Conservation (phyloP, 495 filamentous ascomycete species). For the Penicillium odoratum region DNA sequence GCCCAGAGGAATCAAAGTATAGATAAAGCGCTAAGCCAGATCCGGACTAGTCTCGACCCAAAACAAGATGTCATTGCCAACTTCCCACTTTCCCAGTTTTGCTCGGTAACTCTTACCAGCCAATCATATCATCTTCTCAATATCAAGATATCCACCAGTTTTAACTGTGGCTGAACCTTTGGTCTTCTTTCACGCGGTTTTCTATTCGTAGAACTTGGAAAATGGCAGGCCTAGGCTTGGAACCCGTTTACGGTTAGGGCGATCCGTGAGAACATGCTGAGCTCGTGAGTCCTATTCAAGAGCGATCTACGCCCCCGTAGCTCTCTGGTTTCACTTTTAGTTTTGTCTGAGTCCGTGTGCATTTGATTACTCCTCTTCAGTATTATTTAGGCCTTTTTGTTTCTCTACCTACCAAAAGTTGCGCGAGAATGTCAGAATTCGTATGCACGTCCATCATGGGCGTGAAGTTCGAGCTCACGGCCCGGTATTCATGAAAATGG, state of each 20-base stretch:
- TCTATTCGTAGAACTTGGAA: not conserved
- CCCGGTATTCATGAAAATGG: not conserved
- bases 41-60: not conserved
- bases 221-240: not conserved
- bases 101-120: not conserved
- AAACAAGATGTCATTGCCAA: not conserved
- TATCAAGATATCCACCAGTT: not conserved
- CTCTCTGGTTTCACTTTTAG: not conserved
- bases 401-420: not conserved
- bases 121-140: not conserved
- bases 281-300: not conserved
- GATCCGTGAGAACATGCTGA: not conserved
- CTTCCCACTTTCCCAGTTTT: not conserved
- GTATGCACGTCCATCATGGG: slow-evolving; percentile 5
- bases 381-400: too few relatives aligned
- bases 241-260: not conserved
- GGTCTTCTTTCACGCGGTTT: not conserved
- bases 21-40: not conserved
- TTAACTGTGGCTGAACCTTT: not conserved
- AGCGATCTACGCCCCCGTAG: not conserved
- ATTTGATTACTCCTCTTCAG: not conserved
- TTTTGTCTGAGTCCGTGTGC: not conserved
- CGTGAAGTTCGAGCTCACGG: slow-evolving; percentile 9
- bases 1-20: not conserved
- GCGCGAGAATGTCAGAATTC: slow-evolving; percentile 9